These are phyloP conservation scores for Neofusicoccum umdonicola DNA, from an alignment of 2,329 filamentous ascomycete genomes.

Conservation along the genomic window DNA sequence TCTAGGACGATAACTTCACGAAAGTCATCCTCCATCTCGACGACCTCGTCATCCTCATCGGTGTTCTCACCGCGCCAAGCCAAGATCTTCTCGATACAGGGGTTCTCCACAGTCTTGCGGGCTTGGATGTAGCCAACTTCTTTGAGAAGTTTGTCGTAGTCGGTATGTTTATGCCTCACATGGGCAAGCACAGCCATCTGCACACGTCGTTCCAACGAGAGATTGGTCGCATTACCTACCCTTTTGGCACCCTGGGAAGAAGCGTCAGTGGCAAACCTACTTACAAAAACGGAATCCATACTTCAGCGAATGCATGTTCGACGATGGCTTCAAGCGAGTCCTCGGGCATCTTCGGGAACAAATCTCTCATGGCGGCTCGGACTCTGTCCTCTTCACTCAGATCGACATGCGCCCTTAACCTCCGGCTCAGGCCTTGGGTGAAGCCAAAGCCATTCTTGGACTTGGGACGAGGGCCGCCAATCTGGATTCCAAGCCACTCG, in stretches of 20 bases:
- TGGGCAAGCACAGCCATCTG: conserved; percentile 62
- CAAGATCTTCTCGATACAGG: conserved; percentile 56
- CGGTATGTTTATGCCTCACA: conserved; percentile 61
- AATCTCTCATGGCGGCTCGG: conserved; percentile 57
- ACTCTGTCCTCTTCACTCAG: conserved; percentile 45
- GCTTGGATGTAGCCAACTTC: conserved; percentile 32
- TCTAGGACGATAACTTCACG: conserved; percentile 64
- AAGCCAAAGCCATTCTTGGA: conserved; percentile 29
- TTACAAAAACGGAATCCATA: conserved; percentile 26
- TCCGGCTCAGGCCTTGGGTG: conserved; percentile 29
- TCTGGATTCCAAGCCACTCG: conserved; percentile 46
- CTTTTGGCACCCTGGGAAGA: conserved; percentile 49
- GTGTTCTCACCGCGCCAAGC: conserved; percentile 59
- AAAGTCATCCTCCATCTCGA: conserved; percentile 60
- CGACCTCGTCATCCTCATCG: conserved; percentile 47
- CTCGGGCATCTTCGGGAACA: conserved; percentile 63
- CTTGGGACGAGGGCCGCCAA: conserved; percentile 7
- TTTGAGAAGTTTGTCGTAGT: conserved; percentile 58
- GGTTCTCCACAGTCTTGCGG: conserved; percentile 54
- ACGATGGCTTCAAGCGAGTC: conserved; percentile 58
- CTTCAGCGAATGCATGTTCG: conserved; percentile 59
- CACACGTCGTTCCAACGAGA: conserved; percentile 56
- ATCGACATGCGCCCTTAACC: background rate
- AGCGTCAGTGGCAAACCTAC: conserved; percentile 20
- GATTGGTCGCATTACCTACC: conserved; percentile 56